Conservation (phyloP, 495 filamentous ascomycete genomes). For the Sabuloglossum arenarium region DNA sequence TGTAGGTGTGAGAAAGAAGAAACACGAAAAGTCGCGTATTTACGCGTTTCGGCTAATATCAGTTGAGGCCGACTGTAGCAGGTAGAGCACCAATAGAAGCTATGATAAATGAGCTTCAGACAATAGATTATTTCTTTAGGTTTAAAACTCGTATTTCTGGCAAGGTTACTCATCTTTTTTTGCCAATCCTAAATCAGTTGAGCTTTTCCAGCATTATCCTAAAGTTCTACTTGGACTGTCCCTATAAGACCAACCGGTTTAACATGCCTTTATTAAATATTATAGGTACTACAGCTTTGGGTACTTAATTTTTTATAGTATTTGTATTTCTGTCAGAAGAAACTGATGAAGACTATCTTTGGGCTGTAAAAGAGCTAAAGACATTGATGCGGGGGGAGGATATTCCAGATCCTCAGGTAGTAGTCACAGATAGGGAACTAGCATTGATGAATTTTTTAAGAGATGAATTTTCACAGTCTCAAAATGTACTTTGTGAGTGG, state of each 20-base stretch:
- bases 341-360: background rate
- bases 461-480: background rate
- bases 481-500: background rate
- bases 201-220: no score
- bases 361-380: background rate
- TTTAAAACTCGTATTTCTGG: background rate
- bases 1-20: no score
- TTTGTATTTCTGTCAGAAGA: constrained; percentile 4
- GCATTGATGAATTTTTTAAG: background rate
- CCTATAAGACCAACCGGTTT: constrained; percentile 9
- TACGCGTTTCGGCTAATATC: no score
- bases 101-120: background rate
- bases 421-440: background rate
- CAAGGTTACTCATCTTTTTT: background rate
- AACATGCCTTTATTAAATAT: constrained; percentile 10
- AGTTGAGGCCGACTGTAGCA: no score
- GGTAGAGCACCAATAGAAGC: background rate
- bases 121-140: background rate
- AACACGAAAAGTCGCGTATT: no score
- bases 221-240: no score
- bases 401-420: background rate
- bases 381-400: background rate
- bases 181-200: no score
- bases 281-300: no score
- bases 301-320: constrained; percentile 2